Base-by-base conservation (phyloP, 1,284 basidiomycete species). In the Rhodotorula sp. region DNA sequence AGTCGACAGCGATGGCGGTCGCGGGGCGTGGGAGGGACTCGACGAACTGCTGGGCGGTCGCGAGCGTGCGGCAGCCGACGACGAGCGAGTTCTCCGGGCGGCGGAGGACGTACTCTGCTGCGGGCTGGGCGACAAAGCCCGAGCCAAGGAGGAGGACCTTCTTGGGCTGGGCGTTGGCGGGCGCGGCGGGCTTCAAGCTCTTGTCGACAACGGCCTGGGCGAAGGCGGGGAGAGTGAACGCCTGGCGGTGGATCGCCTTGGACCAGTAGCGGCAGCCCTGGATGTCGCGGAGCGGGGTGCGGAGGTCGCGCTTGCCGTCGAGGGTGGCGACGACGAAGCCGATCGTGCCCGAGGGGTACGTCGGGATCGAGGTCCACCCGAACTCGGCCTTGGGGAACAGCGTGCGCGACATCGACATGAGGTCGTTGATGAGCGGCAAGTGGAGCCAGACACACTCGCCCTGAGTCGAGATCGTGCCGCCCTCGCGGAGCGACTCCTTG, bases 361-460 rank as follows among this genome's bases (percentile, higher is more conserved):
- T 97, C 4, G 96, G 96, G 78, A 99, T 96, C 60, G 94, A 96
- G 74, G 94, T 96, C 83, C 87, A 97, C 22, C 93, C 95, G 81
- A 97, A 99, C 79, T 94, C 90, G 59, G 89, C 86, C 44, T 88
- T 87, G 61, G 90, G 85, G 85, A 97, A 99, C 73, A 98, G 84
- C 68, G 84, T 83, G 74, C 86, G 85, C 61, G 90, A 91, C 79
- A 88, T 90, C 74, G 84, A 82, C 74, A 87, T 86, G 67, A 98
- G 86, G 73, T 90, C 85, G 73, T 86, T 84, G 82, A 99, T 98
- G 77, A 99, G 86, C 30, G 87, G 85, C 47, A 98, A 86, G 82
- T 99, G 96, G 56, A 98, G 83, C 95, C 96, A 99, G 62, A 94
- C 85, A 79, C 89, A 95, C 82, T 99, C 96, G 49, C 88, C 94